Evolutionary conservation across 108 stramenopile species (phyloP).

Genomic region (Cylindrotheca fusiformis): DNA sequence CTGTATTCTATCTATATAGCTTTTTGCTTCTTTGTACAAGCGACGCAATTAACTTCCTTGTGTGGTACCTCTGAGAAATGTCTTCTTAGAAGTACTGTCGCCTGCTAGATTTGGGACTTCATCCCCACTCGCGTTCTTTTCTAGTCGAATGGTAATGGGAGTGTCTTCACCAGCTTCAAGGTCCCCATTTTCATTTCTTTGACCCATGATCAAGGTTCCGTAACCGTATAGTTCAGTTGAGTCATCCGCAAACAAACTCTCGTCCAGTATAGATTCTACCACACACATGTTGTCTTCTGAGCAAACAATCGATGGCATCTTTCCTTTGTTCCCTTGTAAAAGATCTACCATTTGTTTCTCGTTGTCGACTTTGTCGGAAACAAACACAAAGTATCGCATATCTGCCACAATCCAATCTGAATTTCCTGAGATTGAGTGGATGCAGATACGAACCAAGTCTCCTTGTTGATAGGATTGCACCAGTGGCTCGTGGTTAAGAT

Average conservation of each 20-base stretch:
- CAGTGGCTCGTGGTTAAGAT: background rate
- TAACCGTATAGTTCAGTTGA: background rate
- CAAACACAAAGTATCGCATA: background rate
- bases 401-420: background rate
- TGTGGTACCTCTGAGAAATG: background rate
- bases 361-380: background rate
- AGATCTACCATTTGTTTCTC: background rate
- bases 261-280: background rate
- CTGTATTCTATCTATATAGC: no score
- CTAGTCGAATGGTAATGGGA: background rate
- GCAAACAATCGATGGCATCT: background rate
- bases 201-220: background rate
- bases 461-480: background rate
- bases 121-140: background rate
- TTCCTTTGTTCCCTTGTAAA: background rate
- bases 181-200: background rate
- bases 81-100: background rate
- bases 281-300: background rate
- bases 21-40: no score
- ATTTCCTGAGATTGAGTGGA: background rate
- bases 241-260: background rate
- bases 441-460: background rate
- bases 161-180: background rate
- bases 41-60: background rate
- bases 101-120: background rate